Percentiles rank a stretch among this genome's conserved stretches.
phyloP scores from a whole-genome alignment of 768 basidiomycete species.

The Tulasnella sp. region DNA sequence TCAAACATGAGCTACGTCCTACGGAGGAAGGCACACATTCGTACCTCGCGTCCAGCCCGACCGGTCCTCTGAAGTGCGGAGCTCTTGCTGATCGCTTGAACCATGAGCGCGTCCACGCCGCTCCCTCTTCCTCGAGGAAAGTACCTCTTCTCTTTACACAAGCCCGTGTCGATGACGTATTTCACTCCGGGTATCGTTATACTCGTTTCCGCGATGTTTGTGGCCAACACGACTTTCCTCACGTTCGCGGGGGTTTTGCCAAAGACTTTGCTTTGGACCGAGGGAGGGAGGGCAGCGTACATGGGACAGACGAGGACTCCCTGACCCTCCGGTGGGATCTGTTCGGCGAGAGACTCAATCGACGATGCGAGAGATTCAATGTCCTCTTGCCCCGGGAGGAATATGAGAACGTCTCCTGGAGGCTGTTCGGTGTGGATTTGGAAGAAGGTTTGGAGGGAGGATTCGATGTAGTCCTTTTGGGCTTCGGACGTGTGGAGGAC shows the following conservation, averaged over 20 bases:
- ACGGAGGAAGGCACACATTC: neutral
- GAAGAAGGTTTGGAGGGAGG: conserved; percentile 86
- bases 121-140: conserved; percentile 57
- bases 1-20: neutral
- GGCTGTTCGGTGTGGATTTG: conserved; percentile 77
- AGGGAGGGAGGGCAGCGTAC: conserved; percentile 73
- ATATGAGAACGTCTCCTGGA: conserved; percentile 83
- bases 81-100: conserved; percentile 75
- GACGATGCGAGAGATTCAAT: conserved; percentile 80
- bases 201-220: conserved; percentile 96
- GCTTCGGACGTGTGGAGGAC: conserved; percentile 66
- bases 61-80: conserved; percentile 82
- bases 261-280: conserved; percentile 73
- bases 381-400: conserved; percentile 93
- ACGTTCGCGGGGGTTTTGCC: conserved; percentile 46
- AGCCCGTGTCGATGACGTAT: conserved; percentile 93
- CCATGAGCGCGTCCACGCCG: conserved; percentile 77
- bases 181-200: conserved; percentile 94
- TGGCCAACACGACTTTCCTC: conserved; percentile 89
- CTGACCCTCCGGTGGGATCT: conserved; percentile 47
- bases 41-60: conserved; percentile 87
- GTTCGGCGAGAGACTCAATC: conserved; percentile 53
- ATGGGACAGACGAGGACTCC: conserved; percentile 70
- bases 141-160: conserved; percentile 90
- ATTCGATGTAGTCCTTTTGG: conserved; percentile 75